Conservation (phyloP, 331 rosid genomes). For the Rosa hybrid region DNA sequence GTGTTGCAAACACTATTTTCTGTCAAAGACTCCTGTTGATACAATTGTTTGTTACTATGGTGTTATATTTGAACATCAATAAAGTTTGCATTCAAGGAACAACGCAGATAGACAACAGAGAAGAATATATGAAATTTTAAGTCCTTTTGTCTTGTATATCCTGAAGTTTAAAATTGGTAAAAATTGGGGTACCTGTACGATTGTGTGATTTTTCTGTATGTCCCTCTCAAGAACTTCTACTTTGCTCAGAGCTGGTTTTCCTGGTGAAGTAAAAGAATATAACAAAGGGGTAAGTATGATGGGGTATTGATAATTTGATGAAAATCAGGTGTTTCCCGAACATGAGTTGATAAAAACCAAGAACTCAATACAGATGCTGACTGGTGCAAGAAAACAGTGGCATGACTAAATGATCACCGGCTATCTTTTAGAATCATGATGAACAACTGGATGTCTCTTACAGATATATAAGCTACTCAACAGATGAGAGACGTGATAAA, state of each 20-base stretch:
- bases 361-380: background rate
- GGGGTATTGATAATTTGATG: background rate
- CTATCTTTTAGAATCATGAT: background rate
- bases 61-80: background rate
- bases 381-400: background rate
- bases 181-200: slow-evolving; percentile 68
- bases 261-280: slow-evolving; percentile 42
- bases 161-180: background rate
- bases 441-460: background rate
- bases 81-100: background rate
- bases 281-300: slow-evolving; percentile 12
- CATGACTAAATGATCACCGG: background rate
- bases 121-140: background rate
- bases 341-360: background rate
- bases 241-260: slow-evolving; percentile 81
- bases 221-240: slow-evolving; percentile 71
- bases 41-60: background rate
- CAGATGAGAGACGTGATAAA: slow-evolving; percentile 11
- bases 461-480: background rate
- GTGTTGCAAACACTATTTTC: background rate
- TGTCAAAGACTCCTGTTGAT: background rate
- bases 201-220: slow-evolving; percentile 55
- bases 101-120: background rate
- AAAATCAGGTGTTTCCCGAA: background rate
- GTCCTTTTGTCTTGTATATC: background rate